These are phyloP conservation scores for Wolfiporia cocos DNA, from an alignment of 1,284 basidiomycete species.

Conservation along the genomic window DNA sequence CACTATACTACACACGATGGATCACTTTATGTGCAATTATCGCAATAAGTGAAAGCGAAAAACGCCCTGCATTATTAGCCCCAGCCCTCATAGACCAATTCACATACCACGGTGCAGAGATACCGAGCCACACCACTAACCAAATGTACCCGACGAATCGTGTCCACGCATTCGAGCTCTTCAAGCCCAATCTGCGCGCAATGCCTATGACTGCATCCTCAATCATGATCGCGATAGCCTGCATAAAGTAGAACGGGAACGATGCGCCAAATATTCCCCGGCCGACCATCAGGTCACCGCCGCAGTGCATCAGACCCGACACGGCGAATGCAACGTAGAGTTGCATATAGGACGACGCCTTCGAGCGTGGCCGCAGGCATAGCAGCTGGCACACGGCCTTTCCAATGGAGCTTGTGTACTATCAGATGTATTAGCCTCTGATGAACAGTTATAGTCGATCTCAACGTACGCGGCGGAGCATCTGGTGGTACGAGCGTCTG, in stretches of 20 bases:
- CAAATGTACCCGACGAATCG: slow-evolving; percentile 13
- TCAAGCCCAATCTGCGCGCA: slow-evolving; percentile 4
- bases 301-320: slow-evolving; percentile 25
- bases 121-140: slow-evolving; percentile 12
- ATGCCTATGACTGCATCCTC: slow-evolving; percentile 23
- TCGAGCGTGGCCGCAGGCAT: slow-evolving; percentile 15
- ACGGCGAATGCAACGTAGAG: slow-evolving; percentile 27
- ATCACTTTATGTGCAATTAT: too few relatives aligned
- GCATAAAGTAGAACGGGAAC: slow-evolving; percentile 23
- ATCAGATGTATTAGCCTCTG: not conserved
- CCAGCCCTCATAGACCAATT: slow-evolving; percentile 10
- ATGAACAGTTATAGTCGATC: not conserved
- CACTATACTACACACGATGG: too few relatives aligned
- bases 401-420: slow-evolving; percentile 18
- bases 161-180: not conserved
- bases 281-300: slow-evolving; percentile 15
- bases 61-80: not conserved
- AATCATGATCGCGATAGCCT: slow-evolving; percentile 23
- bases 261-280: slow-evolving; percentile 13
- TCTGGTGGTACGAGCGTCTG: slow-evolving; percentile 29
- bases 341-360: slow-evolving; percentile 24
- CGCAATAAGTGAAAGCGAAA: slow-evolving; percentile 9
- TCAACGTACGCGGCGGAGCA: slow-evolving; percentile 17
- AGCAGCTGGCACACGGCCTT: slow-evolving; percentile 13
- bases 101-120: slow-evolving; percentile 9